Percentiles rank a stretch among this genome's conserved stretches.
Conservation (phyloP, 148 eudicot species). For the Simmondsia chinensis region DNA sequence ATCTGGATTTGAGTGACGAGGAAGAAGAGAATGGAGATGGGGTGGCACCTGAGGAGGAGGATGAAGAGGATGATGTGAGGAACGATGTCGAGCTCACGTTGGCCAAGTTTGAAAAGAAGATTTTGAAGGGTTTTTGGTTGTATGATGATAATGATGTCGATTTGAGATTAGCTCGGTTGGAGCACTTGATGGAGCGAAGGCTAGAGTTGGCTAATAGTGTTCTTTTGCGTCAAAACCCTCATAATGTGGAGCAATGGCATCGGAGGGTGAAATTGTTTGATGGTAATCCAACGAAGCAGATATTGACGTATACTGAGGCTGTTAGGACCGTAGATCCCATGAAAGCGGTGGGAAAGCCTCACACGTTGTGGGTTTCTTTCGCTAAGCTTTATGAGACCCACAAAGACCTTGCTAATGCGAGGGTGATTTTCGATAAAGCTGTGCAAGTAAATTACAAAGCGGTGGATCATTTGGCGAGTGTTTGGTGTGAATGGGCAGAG, state of each 20-base stretch:
- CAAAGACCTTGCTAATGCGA: slow-evolving; percentile 70
- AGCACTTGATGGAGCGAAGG: slow-evolving; percentile 73
- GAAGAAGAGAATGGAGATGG: slow-evolving; percentile 31
- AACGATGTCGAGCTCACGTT: slow-evolving; percentile 30
- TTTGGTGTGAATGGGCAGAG: slow-evolving; percentile 99
- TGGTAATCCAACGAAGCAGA: slow-evolving; percentile 78
- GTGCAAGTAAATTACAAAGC: slow-evolving; percentile 87
- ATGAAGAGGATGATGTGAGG: slow-evolving; percentile 46
- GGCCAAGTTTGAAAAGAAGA: slow-evolving; percentile 48
- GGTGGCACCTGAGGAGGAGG: slow-evolving; percentile 15
- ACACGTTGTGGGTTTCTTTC: slow-evolving; percentile 92
- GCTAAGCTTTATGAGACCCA: slow-evolving; percentile 83
- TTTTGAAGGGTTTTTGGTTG: slow-evolving; percentile 60
- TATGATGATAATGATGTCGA: slow-evolving; percentile 73
- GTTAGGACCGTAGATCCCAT: slow-evolving; percentile 90
- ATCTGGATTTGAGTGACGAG: slow-evolving; percentile 40
- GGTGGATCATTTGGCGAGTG: slow-evolving; percentile 85
- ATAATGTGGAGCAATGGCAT: slow-evolving; percentile 99
- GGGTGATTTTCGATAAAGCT: slow-evolving; percentile 88
- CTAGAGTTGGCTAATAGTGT: slow-evolving; percentile 93
- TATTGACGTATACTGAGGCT: slow-evolving; percentile 86
- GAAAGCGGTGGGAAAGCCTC: slow-evolving; percentile 96
- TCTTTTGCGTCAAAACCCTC: slow-evolving; percentile 90
- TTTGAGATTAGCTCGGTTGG: slow-evolving; percentile 69
- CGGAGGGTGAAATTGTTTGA: slow-evolving; percentile 86